Conservation (phyloP, 2,329 filamentous ascomycete species). For the Fragosphaeria purpurea region DNA sequence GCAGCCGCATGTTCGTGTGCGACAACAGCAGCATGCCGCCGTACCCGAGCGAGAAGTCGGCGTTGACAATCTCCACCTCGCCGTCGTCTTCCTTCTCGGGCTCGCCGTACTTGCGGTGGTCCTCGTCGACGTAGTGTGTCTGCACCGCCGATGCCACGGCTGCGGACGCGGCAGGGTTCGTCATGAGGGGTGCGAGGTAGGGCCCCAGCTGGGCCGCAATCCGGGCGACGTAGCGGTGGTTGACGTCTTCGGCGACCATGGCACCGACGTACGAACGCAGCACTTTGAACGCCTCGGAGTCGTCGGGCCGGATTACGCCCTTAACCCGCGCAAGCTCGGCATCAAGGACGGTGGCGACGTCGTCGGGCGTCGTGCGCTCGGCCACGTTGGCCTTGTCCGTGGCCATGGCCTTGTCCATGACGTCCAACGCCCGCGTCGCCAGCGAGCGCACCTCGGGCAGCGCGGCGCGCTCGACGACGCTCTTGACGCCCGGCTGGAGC, state of each 20-base stretch:
- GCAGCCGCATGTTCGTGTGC: conserved; percentile 85
- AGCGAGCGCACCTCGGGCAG: conserved; percentile 91
- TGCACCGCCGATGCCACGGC: conserved; percentile 65
- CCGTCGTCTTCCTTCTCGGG: conserved; percentile 82
- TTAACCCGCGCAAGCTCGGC: conserved; percentile 63
- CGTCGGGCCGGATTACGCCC: conserved; percentile 30
- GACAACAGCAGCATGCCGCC: conserved; percentile 95
- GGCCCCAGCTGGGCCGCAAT: conserved; percentile 59
- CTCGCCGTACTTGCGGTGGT: conserved; percentile 75
- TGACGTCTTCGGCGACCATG: conserved; percentile 82
- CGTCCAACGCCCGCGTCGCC: conserved; percentile 67
- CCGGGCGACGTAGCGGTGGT: conserved; percentile 67
- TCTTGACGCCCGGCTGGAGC: conserved; percentile 85
- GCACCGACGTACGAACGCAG: conserved; percentile 66
- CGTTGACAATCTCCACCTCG: conserved; percentile 93
- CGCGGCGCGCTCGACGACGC: conserved; percentile 76
- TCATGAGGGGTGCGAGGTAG: conserved; percentile 65
- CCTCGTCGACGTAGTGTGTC: conserved; percentile 69
- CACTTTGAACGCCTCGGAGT: conserved; percentile 55
- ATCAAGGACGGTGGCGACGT: conserved; percentile 66
- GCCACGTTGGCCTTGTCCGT: conserved; percentile 53
- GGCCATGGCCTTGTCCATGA: conserved; percentile 91
- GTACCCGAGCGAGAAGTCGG: conserved; percentile 93
- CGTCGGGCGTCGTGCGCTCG: conserved; percentile 57
- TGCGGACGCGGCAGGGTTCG: conserved; percentile 47